Base-by-base conservation (phyloP, 495 filamentous ascomycete genomes). In the Delitschia confertaspora region DNA sequence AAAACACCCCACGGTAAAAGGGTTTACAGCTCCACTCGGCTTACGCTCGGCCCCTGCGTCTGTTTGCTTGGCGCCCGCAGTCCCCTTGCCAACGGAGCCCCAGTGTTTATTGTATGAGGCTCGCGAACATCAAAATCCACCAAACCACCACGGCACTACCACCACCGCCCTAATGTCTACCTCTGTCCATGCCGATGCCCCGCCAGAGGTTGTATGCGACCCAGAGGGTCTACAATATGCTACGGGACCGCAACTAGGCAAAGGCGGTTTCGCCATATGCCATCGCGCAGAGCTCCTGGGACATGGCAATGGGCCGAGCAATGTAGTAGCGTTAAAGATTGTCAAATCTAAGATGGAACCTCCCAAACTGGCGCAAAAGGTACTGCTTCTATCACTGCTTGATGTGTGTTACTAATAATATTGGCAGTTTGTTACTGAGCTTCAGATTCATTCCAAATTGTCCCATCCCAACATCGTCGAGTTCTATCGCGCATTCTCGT, bases 381-480 rank as follows among this genome's bases (percentile, higher is more conserved):
- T 93, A 59, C 18, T 31, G 61, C 31, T 18, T 23, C 9, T n/a
- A 3, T 31, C 14, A 24, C 19, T 17, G 29, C 13, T 24, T 25
- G 14, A n/a, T 25, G 6, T 26, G 8, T 47, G n/a, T 22, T 36
- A 42, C n/a, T n/a, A n/a, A n/a, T n/a, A n/a, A n/a, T n/a, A n/a
- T n/a, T 36, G 42, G 17, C 42, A 95, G 88, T 99, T 99, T 65
- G 85, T 91, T 65, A 94, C 88, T 3, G 93, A 99, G 59, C 74
- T 99, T 1, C 88, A 95, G 61, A 93, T 99, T 33, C 93, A 99
- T 61, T 93, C 88, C 13, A 96, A 95, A 60, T 88, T 99, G 80
- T 76, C 78, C 25, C 89, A 99, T 53, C 79, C 81, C 8, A 88
- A 93, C 57, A 89, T 99, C 43, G 91, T 96, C 38, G 80, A 86